phyloP scores from a whole-genome alignment of 2,329 filamentous ascomycete species.

The Periconia digitata region DNA sequence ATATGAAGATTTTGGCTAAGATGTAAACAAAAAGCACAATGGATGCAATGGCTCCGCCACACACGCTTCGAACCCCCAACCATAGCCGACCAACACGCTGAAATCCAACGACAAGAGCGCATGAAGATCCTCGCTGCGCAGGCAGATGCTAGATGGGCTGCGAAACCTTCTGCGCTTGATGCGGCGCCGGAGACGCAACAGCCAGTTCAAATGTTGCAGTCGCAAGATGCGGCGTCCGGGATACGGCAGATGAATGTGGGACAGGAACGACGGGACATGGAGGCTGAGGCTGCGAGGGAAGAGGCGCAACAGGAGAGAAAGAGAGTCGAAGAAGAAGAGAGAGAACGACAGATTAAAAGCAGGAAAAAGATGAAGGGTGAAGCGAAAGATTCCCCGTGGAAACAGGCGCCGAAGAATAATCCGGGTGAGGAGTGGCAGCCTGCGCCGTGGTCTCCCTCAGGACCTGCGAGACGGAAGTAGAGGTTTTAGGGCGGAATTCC shows the following conservation, averaged over 20 bases:
- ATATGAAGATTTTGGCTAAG: background rate
- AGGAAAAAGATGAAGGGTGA: slow-evolving; percentile 27
- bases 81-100: slow-evolving; percentile 60
- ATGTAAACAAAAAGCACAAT: slow-evolving; percentile 53
- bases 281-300: slow-evolving; percentile 10
- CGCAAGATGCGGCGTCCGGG: slow-evolving; percentile 46
- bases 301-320: slow-evolving; percentile 20
- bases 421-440: slow-evolving; percentile 53
- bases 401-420: slow-evolving; percentile 38
- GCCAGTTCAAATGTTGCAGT: slow-evolving; percentile 48
- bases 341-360: slow-evolving; percentile 17
- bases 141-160: slow-evolving; percentile 64
- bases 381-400: slow-evolving; percentile 45
- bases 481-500: no score
- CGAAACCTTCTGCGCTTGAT: slow-evolving; percentile 61
- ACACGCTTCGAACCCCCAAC: slow-evolving; percentile 59
- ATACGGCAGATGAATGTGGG: slow-evolving; percentile 35
- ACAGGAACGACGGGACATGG: slow-evolving; percentile 34
- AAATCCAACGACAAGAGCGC: slow-evolving; percentile 58
- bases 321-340: no score
- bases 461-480: slow-evolving; percentile 35
- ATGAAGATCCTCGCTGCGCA: slow-evolving; percentile 61
- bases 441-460: slow-evolving; percentile 48
- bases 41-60: slow-evolving; percentile 69
- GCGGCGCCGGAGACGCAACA: slow-evolving; percentile 53